Evolutionary conservation across 75 land plant species (phyloP).

Genomic region (Sequoia sempervirens): DNA sequence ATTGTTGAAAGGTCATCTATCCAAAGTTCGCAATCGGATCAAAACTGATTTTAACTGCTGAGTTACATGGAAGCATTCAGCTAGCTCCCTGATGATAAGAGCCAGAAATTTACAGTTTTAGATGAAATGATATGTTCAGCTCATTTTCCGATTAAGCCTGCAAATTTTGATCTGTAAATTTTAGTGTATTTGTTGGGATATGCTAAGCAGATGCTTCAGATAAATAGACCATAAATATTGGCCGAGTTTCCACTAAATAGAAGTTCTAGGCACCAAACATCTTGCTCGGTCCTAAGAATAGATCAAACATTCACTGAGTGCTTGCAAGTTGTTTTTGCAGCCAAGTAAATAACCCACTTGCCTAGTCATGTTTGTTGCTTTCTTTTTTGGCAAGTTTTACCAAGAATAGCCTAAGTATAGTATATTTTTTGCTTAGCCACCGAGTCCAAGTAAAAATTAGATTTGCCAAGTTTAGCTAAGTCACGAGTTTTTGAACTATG

Average conservation of each 20-base stretch:
- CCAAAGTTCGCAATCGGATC: slow-evolving; percentile 6
- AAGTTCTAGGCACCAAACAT: neutral
- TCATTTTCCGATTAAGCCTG: neutral
- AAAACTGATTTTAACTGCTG: neutral
- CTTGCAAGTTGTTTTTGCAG: no score
- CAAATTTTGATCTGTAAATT: neutral
- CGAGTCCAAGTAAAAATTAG: no score
- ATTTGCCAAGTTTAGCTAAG: no score
- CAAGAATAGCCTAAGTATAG: no score
- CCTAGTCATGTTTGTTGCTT: no score
- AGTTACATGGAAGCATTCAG: neutral
- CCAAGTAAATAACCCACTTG: no score
- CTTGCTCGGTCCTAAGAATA: no score
- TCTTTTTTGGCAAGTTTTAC: no score
- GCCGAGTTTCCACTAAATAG: neutral
- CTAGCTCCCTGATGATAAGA: neutral
- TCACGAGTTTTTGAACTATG: no score
- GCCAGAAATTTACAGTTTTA: neutral
- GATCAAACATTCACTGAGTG: no score
- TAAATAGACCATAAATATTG: neutral
- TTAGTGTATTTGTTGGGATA: neutral
- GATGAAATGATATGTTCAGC: neutral
- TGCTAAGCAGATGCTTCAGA: neutral
- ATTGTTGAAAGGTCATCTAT: neutral
- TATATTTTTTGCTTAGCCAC: no score